These are phyloP conservation scores for Debaryomyces singareniensis DNA, from an alignment of 1,139 yeast genomes.

Conservation along the genomic window DNA sequence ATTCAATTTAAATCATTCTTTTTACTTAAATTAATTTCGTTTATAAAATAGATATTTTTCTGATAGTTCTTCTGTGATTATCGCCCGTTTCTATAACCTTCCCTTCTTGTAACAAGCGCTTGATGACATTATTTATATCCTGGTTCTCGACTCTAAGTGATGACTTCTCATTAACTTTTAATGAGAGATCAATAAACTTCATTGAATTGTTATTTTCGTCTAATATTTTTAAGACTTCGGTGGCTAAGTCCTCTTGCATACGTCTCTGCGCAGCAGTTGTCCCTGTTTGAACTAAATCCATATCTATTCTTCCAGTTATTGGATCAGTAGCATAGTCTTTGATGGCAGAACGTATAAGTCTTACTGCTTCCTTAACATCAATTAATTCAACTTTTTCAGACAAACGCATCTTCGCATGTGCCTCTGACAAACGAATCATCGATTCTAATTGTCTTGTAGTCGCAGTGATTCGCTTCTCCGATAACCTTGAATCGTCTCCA, in stretches of 20 bases:
- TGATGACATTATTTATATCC: conserved; percentile 64
- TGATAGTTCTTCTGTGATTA: conserved; percentile 61
- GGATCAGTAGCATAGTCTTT: conserved; percentile 99
- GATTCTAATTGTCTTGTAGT: conserved; percentile 96
- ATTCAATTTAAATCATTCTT: no score
- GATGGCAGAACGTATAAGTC: conserved; percentile 87
- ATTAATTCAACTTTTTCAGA: conserved; percentile 61
- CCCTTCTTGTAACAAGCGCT: conserved; percentile 72
- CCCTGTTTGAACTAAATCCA: conserved; percentile 96
- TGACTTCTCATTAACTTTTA: conserved; percentile 62
- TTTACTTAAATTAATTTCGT: no score
- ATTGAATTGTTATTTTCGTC: conserved; percentile 40
- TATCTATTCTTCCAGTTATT: conserved; percentile 89
- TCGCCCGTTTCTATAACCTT: conserved; percentile 67
- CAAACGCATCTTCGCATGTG: conserved; percentile 95
- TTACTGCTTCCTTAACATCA: conserved; percentile 92
- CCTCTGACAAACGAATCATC: conserved; percentile 91
- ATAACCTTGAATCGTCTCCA: conserved; percentile 84
- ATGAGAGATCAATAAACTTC: conserved; percentile 55
- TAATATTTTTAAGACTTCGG: conserved; percentile 48
- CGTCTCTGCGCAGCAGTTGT: conserved; percentile 85
- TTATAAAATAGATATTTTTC: conserved; percentile 33
- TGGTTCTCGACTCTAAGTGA: conserved; percentile 62
- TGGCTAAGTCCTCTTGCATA: conserved; percentile 65
- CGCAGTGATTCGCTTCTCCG: conserved; percentile 92